Percentiles rank a stretch among this genome's conserved stretches.
These are phyloP conservation scores for Lizonia empirigonia DNA, from an alignment of 2,329 filamentous ascomycete species.

Conservation along the genomic window DNA sequence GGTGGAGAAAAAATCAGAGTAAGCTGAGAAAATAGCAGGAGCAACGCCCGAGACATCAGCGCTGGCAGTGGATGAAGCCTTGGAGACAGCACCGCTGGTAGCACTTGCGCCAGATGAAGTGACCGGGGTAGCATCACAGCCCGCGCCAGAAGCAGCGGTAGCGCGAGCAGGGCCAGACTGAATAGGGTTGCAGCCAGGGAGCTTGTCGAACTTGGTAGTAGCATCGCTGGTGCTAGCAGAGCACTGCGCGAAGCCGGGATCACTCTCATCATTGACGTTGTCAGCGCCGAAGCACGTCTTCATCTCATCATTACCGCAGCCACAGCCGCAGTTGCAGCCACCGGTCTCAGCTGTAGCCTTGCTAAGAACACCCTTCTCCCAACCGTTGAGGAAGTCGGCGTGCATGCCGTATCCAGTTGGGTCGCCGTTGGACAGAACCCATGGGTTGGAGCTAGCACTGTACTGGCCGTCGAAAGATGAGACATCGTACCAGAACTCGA, in stretches of 20 bases:
- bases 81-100: conserved; percentile 10
- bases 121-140: conserved; percentile 26
- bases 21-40: conserved; percentile 1
- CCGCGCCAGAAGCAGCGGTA: conserved; percentile 33
- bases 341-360: conserved; percentile 42
- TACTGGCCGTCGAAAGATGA: conserved; percentile 43
- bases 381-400: conserved; percentile 48
- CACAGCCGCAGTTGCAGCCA: conserved; percentile 48
- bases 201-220: conserved; percentile 30
- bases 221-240: conserved; percentile 27
- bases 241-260: conserved; percentile 37
- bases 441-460: conserved; percentile 36
- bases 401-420: conserved; percentile 47
- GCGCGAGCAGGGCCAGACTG: conserved; percentile 44
- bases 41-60: not conserved
- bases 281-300: conserved; percentile 45
- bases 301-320: conserved; percentile 44
- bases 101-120: conserved; percentile 14
- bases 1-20: conserved; percentile 2
- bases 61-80: not conserved
- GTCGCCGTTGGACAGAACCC: conserved; percentile 46
- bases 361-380: conserved; percentile 45
- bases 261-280: conserved; percentile 42
- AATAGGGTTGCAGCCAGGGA: conserved; percentile 49
- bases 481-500: conserved; percentile 50